Base-by-base conservation (phyloP, 257 asterid genomes). In the Gentiana macrophylla region DNA sequence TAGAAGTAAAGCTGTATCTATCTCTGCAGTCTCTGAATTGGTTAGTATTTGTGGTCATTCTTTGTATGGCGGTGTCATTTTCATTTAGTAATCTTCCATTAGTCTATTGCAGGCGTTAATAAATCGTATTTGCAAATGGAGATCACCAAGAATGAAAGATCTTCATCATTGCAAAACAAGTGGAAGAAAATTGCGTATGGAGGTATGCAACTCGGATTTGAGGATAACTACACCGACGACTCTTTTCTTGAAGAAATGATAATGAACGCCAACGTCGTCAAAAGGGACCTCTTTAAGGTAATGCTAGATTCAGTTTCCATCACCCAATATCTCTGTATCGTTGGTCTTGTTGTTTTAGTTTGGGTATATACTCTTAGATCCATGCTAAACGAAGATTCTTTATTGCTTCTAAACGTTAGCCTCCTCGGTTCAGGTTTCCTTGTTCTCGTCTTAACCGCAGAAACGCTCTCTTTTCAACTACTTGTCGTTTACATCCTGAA, bases 121-220 rank as follows among this genome's bases (percentile, higher is more conserved):
- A 4, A 37, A 35, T 51, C 52, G 57, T 49, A 5, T 56, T 48
- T 37, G 7, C 32, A 52, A 49, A 86, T 86, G 86, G 89, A 79
- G 65, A 52, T 63, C 44, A 75, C 55, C 52, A 72, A 50, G 38
- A 57, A 54, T 47, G 70, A 63, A 41, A 65, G 57, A 55, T 52
- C 78, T 43, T 74, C 86, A 78, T 76, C 82, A 44, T 56, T 71
- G 51, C 50, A 12, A 57, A 69, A 62, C 52, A 79, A 73, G 75
- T 91, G 98, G 96, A 81, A 79, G 62, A 91, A 84, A 80, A 85
- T 87, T 67, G 94, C 95, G 32, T 91, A 81, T 52, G 95, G 97
- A 52, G 98, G 98, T 49, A 81, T 79, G 94, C 98, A 83, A 64
- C 98, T 88, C 4, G 98, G 97, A 34, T 91, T 71, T 55, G 93